Evolutionary conservation across 2,329 filamentous ascomycete genomes (phyloP).

Genomic region (Fusarium xylarioides): DNA sequence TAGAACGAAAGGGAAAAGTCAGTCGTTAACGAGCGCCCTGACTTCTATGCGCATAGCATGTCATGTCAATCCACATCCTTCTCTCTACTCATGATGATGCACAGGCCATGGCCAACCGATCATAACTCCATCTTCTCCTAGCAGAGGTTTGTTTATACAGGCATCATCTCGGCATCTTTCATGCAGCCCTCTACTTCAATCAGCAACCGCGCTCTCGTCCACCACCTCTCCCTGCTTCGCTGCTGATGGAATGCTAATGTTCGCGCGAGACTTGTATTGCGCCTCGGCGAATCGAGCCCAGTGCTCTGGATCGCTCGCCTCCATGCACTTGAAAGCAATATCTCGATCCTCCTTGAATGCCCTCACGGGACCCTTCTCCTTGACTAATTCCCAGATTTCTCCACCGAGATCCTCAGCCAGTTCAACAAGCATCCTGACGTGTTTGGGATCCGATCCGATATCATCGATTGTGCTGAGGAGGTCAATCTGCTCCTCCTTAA

Average conservation of each 20-base stretch:
- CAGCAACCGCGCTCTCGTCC: slow-evolving; percentile 55
- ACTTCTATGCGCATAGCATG: slow-evolving; percentile 34
- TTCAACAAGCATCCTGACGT: slow-evolving; percentile 63
- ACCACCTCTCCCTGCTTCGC: slow-evolving; percentile 39
- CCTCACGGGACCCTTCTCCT: slow-evolving; percentile 66
- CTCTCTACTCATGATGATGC: slow-evolving; percentile 9
- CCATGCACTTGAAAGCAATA: slow-evolving; percentile 58
- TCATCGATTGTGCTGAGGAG: slow-evolving; percentile 60
- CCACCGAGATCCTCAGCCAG: slow-evolving; percentile 72
- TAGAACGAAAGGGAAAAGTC: slow-evolving; percentile 15
- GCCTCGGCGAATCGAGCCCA: slow-evolving; percentile 71
- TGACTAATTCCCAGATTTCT: slow-evolving; percentile 64
- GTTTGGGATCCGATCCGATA: slow-evolving; percentile 60
- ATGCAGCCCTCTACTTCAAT: slow-evolving; percentile 40
- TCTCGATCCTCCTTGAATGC: slow-evolving; percentile 69
- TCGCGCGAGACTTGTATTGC: slow-evolving; percentile 67
- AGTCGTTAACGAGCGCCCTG: slow-evolving; percentile 40
- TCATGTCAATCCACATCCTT: slow-evolving; percentile 6
- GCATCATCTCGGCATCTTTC: slow-evolving; percentile 1
- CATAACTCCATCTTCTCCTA: background rate
- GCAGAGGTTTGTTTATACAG: background rate
- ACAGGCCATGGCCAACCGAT: slow-evolving; percentile 13
- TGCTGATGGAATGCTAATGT: slow-evolving; percentile 51
- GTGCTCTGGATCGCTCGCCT: slow-evolving; percentile 71
- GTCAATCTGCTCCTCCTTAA: slow-evolving; percentile 62